These are phyloP conservation scores for Saururus chinensis DNA, from an alignment of 164 flowering plant genomes.

Conservation along the genomic window DNA sequence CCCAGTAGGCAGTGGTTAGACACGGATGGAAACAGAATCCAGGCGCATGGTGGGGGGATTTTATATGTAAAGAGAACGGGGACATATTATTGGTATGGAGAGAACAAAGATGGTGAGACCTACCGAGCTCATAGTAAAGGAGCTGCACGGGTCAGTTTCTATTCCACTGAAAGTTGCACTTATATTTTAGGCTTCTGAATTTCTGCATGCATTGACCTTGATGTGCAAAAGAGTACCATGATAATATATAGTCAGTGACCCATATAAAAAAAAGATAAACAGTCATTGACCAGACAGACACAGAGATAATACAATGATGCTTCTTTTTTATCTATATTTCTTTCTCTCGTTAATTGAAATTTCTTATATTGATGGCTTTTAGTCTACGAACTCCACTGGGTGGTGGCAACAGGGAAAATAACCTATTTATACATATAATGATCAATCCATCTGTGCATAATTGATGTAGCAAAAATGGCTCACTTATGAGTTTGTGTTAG, in stretches of 20 bases:
- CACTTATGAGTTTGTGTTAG: no score
- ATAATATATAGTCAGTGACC: no score
- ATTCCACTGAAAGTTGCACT: background rate
- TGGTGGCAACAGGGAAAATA: no score
- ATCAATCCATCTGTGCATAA: no score
- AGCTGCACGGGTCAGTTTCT: constrained; percentile 72
- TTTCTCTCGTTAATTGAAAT: background rate
- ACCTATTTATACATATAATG: no score
- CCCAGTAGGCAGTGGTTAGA: constrained; percentile 95
- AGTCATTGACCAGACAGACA: no score
- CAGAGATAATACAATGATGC: background rate
- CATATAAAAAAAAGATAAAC: no score
- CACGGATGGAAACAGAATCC: constrained; percentile 88
- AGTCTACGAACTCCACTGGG: no score
- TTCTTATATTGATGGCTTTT: no score
- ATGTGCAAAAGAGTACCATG: no score
- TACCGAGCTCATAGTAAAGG: constrained; percentile 82
- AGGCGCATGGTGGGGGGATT: constrained; percentile 98
- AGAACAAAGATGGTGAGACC: constrained; percentile 94
- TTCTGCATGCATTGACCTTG: background rate
- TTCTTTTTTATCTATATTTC: background rate
- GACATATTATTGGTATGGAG: constrained; percentile 97
- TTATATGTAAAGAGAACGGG: constrained; percentile 45
- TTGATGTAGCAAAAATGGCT: no score
- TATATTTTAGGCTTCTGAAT: background rate